phyloP scores from a whole-genome alignment of 1,139 yeast species.

The Saccharomycopsis crataegensis region DNA sequence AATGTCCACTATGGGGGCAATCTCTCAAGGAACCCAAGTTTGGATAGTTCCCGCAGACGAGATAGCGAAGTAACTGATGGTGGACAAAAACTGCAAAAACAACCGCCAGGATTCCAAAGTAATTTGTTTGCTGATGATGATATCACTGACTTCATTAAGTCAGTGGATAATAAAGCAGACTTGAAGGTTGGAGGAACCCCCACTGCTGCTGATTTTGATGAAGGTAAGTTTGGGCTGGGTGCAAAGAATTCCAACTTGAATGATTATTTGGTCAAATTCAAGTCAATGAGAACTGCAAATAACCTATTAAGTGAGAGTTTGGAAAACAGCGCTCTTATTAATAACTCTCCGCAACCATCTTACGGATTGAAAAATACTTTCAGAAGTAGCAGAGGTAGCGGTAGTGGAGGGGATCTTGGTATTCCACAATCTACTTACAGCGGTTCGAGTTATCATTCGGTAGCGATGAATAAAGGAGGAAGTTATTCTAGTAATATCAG shows the following conservation, averaged over 20 bases:
- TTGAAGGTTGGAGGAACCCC: constrained; percentile 29
- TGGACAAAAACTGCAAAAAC: too few relatives aligned
- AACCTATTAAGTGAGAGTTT: constrained; percentile 36
- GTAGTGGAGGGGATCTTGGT: constrained; percentile 10
- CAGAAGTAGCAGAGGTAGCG: neutral
- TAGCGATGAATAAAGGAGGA: neutral
- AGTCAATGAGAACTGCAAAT: constrained; percentile 39
- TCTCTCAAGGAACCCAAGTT: constrained; percentile 8
- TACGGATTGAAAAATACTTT: neutral
- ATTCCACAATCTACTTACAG: constrained; percentile 5
- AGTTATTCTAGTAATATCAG: neutral
- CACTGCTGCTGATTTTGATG: constrained; percentile 18
- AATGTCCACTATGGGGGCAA: neutral
- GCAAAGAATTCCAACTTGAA: constrained; percentile 25
- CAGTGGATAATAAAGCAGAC: constrained; percentile 66
- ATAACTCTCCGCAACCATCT: constrained; percentile 19
- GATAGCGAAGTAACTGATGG: constrained; percentile 9
- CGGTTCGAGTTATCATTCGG: constrained; percentile 22
- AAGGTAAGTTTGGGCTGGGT: constrained; percentile 23
- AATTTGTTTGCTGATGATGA: constrained; percentile 57
- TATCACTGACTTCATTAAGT: constrained; percentile 68
- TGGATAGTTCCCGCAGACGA: constrained; percentile 5
- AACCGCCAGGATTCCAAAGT: neutral
- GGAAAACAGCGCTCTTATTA: constrained; percentile 28
- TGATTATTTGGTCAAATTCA: constrained; percentile 39